Conservation (phyloP, 1,284 basidiomycete species). For the Porodaedalea pini region DNA sequence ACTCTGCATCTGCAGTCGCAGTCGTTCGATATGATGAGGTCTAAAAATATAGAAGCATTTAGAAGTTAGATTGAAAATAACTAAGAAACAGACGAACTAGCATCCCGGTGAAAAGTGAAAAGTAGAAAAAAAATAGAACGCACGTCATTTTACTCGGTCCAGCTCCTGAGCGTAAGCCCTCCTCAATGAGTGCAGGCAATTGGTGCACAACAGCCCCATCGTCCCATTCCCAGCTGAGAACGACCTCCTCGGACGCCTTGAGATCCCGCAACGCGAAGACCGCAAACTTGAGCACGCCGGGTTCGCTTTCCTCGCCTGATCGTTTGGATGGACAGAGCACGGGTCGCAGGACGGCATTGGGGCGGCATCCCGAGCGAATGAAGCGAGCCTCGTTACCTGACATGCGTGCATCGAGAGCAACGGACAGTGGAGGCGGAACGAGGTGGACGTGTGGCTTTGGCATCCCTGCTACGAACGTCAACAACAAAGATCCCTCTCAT, state of each 20-base stretch:
- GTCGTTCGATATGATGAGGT: slow-evolving; percentile 46
- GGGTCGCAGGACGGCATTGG: slow-evolving; percentile 84
- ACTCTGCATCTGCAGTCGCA: slow-evolving; percentile 62
- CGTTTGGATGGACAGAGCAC: slow-evolving; percentile 50
- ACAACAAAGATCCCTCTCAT: not conserved
- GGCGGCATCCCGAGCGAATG: slow-evolving; percentile 81
- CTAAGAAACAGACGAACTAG: slow-evolving; percentile 24
- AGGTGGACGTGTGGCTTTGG: slow-evolving; percentile 80
- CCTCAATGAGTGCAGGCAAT: slow-evolving; percentile 66
- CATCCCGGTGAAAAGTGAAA: slow-evolving; percentile 52
- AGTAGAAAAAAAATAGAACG: slow-evolving; percentile 30
- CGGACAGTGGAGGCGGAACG: slow-evolving; percentile 74
- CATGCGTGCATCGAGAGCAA: slow-evolving; percentile 81
- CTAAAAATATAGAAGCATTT: slow-evolving; percentile 33
- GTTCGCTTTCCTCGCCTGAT: slow-evolving; percentile 28
- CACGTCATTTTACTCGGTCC: slow-evolving; percentile 21
- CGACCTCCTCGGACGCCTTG: slow-evolving; percentile 80
- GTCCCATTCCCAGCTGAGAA: slow-evolving; percentile 96
- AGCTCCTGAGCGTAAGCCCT: slow-evolving; percentile 16
- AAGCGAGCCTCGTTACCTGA: slow-evolving; percentile 77
- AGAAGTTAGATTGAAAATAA: slow-evolving; percentile 15
- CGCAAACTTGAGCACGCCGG: slow-evolving; percentile 66
- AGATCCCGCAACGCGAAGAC: slow-evolving; percentile 82
- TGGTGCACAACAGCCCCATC: slow-evolving; percentile 86
- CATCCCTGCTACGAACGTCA: slow-evolving; percentile 37